Base-by-base conservation (phyloP, 2,329 filamentous ascomycete species). In the Pseudocercospora crystallina region DNA sequence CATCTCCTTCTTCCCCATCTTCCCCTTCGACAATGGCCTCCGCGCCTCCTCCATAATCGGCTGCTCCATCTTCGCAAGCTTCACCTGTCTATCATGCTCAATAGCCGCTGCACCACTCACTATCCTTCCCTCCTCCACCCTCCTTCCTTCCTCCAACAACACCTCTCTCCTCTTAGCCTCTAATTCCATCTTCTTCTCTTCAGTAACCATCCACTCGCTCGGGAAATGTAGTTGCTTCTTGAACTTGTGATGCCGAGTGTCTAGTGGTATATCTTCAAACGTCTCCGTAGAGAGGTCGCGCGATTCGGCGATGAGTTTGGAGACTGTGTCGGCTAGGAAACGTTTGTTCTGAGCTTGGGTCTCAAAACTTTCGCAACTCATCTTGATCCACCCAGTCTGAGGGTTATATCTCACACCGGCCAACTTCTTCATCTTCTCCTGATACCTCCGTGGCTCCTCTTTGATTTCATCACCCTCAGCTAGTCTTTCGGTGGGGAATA, bases 281-380 rank as follows among this genome's bases (percentile, higher is more conserved):
- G 81, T 87, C 61, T 99, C 92, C 33, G 75, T 81, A n/a, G 54
- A 52, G 17, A 80, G 76, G 66, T 96, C 86, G 77, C 84, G 68
- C 51, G 91, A 90, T 66, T 89, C 84, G 5, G 75, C 76, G 52
- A 99, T 74, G 59, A 99, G 74, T 43, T 78, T 81, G 57, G 86
- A 78, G 43, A 97, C 81, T 42, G 90, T 72, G 63, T 95, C 89
- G 46, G 84, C 86, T 15, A 99, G 79, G 69, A 94, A 94, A n/a
- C 89, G 84, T 79, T 97, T 99, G 77, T 99, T 99, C 76, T 97
- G 91, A 13, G 91, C 89, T 67, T 90, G 87, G 48, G 91, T 88
- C 67, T 89, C 84, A 70, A 87, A 95, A 17, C 54, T 59, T 71
- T 97, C 94, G 74, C 87, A 89, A 67, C 87, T 90, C 80, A 99